Base-by-base conservation (phyloP, 208 protist genomes). In the Trypanosoma scelopori region DNA sequence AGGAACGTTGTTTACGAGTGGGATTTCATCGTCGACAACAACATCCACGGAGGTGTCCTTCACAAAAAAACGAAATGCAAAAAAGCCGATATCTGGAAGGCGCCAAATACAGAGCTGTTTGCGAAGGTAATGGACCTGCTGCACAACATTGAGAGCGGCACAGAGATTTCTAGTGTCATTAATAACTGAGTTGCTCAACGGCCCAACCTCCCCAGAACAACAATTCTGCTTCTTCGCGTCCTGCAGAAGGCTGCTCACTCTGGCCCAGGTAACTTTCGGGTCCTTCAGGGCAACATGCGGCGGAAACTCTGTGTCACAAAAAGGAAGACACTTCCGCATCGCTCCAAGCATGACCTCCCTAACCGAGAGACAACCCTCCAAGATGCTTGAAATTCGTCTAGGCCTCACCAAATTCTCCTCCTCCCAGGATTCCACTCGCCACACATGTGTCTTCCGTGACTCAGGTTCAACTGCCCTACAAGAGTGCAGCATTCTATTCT, bases 1-100 rank as follows among this genome's bases (percentile, higher is more conserved):
- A 42, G 79, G 57, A 55, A 42, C 50, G 23, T 45, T 48, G 9
- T 67, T 23, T 25, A 78, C 15, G 55, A 74, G 82, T 5, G 82
- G 86, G 28, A 89, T 60, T 42, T 50, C 50, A 65, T 92, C 86
- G 72, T 92, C 86, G 28, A 89, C 64, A 59, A 79, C 46, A 20
- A 89, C 73, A 43, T 81, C 74, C 25, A 79, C 45, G 4, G 61
- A 53, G 47, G 61, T 55, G 32, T 66, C 61, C 35, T 65, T 64
- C 13, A 51, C n/a, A 49, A 73, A 80, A 62, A 84, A 74, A 42
- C 59, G 35, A 52, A 84, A 80, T 18, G 55, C 55, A 69, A 76
- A 84, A 37, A 68, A 50, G 23, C 78, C 69, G 25, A 76, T 51
- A 41, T 65, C 63, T 61, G 55, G 47, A 50, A 82, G 43, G 28